Evolutionary conservation across 2,329 filamentous ascomycete genomes (phyloP).

Genomic region (Eutypella sp.): DNA sequence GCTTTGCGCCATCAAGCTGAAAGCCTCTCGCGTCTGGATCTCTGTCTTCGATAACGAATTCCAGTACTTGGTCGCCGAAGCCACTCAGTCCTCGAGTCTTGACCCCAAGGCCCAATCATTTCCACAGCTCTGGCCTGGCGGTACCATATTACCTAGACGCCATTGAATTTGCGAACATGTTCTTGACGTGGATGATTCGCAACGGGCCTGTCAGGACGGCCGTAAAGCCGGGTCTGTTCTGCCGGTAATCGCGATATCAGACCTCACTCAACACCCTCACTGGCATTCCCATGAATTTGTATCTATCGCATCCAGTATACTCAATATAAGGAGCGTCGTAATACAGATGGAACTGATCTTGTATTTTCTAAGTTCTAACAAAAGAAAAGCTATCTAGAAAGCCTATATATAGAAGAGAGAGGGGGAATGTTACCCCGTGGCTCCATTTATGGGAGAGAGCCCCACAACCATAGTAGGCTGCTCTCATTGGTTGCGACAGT

Average conservation of each 20-base stretch:
- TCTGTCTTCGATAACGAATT: slow-evolving; percentile 45
- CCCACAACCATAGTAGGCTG: too few species aligned
- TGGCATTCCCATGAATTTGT: slow-evolving; percentile 24
- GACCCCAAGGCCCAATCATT: not conserved
- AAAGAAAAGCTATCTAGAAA: too few species aligned
- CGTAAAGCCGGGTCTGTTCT: slow-evolving; percentile 12
- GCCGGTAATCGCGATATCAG: slow-evolving; percentile 28
- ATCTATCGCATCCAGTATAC: too few species aligned
- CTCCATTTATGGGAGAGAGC: too few species aligned
- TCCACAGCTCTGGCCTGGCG: slow-evolving; percentile 20
- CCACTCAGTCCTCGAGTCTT: slow-evolving; percentile 37
- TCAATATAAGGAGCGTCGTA: too few species aligned
- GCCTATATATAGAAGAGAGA: too few species aligned
- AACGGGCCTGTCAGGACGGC: not conserved
- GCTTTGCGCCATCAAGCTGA: slow-evolving; percentile 39
- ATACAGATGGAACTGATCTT: too few species aligned
- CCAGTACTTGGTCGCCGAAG: slow-evolving; percentile 49
- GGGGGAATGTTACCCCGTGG: too few species aligned
- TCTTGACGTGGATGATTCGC: slow-evolving; percentile 7
- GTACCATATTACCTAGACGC: slow-evolving; percentile 25
- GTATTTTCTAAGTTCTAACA: too few species aligned
- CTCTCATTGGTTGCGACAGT: too few species aligned
- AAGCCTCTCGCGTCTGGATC: slow-evolving; percentile 38
- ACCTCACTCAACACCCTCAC: slow-evolving; percentile 27
- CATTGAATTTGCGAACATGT: slow-evolving; percentile 27